Percentiles rank a stretch among this genome's conserved stretches.
These are phyloP conservation scores for Ophiosphaerella herpotricha DNA, from an alignment of 2,329 filamentous ascomycete genomes.

Conservation along the genomic window DNA sequence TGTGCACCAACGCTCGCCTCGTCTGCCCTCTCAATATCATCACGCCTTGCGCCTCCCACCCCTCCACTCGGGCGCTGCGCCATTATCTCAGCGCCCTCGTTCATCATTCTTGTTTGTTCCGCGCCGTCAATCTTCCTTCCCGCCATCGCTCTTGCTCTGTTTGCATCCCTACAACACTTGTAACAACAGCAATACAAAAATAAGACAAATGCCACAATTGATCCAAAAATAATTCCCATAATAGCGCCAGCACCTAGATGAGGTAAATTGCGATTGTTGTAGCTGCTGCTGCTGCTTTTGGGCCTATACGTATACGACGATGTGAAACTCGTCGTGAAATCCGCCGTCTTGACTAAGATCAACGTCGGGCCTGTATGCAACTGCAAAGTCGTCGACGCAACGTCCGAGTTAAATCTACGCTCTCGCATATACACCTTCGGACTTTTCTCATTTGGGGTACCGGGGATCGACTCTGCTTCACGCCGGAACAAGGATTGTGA, in stretches of 20 bases:
- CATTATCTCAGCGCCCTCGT: not conserved
- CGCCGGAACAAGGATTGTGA: conserved; percentile 6
- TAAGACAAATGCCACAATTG: not conserved
- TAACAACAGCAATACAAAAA: not conserved
- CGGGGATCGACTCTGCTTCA: conserved; percentile 1
- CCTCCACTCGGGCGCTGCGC: not conserved
- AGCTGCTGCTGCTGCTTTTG: not conserved
- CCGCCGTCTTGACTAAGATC: conserved; percentile 13
- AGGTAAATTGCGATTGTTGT: not conserved
- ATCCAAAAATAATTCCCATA: conserved; percentile 1
- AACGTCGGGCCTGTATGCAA: conserved; percentile 16
- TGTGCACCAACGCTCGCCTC: not conserved
- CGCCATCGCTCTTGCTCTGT: not conserved
- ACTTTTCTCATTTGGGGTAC: conserved; percentile 1
- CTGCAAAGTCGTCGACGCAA: not conserved
- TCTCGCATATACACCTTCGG: conserved; percentile 10
- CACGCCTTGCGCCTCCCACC: not conserved
- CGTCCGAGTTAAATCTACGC: not conserved
- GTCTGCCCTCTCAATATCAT: not conserved
- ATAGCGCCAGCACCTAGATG: not conserved
- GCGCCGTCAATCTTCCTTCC: not conserved
- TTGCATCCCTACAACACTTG: not conserved
- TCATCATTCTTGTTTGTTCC: conserved; percentile 1
- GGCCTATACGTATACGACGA: not conserved
- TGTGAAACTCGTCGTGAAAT: conserved; percentile 1